Conservation (phyloP, 2,329 filamentous ascomycete species). For the Lachnellula suecica region DNA sequence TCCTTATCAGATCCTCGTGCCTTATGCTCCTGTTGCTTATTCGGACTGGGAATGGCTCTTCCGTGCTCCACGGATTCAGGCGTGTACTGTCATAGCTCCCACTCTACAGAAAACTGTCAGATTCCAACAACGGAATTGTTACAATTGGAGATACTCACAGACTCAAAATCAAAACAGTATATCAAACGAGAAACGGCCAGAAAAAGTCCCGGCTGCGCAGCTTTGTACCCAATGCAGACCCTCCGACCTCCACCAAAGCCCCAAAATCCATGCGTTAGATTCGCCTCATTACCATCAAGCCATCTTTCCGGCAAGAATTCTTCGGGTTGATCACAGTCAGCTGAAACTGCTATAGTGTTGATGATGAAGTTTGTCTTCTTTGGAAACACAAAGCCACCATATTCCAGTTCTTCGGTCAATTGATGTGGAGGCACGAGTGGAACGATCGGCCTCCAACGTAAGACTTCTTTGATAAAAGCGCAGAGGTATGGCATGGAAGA, state of each 20-base stretch:
- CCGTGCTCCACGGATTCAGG: not conserved
- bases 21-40: not conserved
- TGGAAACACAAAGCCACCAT: constrained; percentile 33
- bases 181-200: not conserved
- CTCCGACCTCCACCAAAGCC: not conserved
- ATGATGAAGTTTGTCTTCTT: constrained; percentile 35
- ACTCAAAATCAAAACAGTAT: not conserved
- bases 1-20: not conserved
- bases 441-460: constrained; percentile 43
- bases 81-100: not conserved
- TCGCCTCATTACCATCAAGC: not conserved
- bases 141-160: not conserved
- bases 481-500: constrained; percentile 42
- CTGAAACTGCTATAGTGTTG: constrained; percentile 4
- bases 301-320: not conserved
- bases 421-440: constrained; percentile 52
- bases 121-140: not conserved
- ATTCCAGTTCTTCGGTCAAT: constrained; percentile 51
- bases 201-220: not conserved
- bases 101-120: not conserved
- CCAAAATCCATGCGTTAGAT: not conserved
- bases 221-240: not conserved
- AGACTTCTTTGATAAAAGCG: constrained; percentile 43
- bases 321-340: not conserved
- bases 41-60: not conserved